Evolutionary conservation across 805 yeast species (phyloP).

Genomic region (Candida schatavii): DNA sequence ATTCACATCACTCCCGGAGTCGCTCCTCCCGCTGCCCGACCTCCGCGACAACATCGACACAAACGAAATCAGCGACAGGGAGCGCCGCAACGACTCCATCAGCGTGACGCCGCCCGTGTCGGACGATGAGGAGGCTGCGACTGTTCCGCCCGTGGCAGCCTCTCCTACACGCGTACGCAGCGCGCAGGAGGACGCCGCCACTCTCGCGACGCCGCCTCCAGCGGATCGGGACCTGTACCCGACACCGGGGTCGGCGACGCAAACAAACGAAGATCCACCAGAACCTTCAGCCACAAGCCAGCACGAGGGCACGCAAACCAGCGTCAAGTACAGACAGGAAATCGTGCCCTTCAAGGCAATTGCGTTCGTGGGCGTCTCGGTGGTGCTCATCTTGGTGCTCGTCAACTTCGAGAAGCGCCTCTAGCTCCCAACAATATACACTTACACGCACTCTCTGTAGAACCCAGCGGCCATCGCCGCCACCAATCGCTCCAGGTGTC

Average conservation of each 20-base stretch:
- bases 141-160: neutral
- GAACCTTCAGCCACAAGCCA: neutral
- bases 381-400: neutral
- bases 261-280: neutral
- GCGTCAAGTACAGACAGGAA: neutral
- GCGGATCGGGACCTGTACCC: neutral
- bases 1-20: too few species aligned
- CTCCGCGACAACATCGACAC: neutral
- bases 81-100: neutral
- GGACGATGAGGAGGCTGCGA: constrained; percentile 2
- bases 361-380: constrained; percentile 1
- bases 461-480: too few species aligned
- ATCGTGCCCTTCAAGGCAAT: neutral
- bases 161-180: too few species aligned
- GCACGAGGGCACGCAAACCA: neutral
- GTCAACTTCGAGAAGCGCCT: constrained; percentile 1
- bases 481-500: too few species aligned
- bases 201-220: neutral
- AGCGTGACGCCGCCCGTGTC: constrained; percentile 6
- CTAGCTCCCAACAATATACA: too few species aligned
- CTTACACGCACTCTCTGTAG: too few species aligned
- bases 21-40: constrained; percentile 1
- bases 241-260: neutral
- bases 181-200: too few species aligned
- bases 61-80: neutral